Evolutionary conservation across 192 early-diverging fungal species (phyloP).

Genomic region (Pilobolus umbonatus): DNA sequence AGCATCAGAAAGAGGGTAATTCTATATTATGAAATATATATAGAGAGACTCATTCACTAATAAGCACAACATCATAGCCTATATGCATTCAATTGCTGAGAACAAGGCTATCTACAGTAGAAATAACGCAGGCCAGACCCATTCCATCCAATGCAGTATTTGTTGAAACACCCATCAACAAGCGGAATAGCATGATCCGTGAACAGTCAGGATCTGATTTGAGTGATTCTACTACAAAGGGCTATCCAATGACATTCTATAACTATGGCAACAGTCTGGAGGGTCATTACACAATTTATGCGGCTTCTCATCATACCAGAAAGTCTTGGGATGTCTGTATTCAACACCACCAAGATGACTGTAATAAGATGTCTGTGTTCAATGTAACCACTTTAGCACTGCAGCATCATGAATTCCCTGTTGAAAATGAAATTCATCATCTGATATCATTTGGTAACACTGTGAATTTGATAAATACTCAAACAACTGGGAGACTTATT

Average conservation of each 20-base stretch:
- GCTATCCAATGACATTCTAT: constrained; percentile 10
- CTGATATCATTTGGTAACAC: constrained; percentile 38
- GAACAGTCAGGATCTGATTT: no score
- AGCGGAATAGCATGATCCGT: no score
- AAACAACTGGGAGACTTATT: neutral
- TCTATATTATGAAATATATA: neutral
- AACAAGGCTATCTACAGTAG: neutral
- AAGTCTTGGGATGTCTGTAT: constrained; percentile 1
- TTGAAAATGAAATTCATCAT: constrained; percentile 51
- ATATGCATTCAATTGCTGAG: neutral
- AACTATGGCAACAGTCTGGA: neutral
- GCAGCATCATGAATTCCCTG: constrained; percentile 30
- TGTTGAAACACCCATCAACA: no score
- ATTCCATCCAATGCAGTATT: neutral
- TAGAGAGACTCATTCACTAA: no score
- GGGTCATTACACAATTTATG: neutral
- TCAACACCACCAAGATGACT: neutral
- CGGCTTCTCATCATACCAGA: neutral
- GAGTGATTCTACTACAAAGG: constrained; percentile 3
- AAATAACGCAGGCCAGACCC: neutral
- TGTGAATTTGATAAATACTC: no score
- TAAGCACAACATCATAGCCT: constrained; percentile 1
- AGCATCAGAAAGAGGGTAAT: constrained; percentile 10
- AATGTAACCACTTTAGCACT: constrained; percentile 1
- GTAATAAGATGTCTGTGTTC: neutral